These are phyloP conservation scores for Curvularia sp. DNA, from an alignment of 2,329 filamentous ascomycete species.

Conservation along the genomic window DNA sequence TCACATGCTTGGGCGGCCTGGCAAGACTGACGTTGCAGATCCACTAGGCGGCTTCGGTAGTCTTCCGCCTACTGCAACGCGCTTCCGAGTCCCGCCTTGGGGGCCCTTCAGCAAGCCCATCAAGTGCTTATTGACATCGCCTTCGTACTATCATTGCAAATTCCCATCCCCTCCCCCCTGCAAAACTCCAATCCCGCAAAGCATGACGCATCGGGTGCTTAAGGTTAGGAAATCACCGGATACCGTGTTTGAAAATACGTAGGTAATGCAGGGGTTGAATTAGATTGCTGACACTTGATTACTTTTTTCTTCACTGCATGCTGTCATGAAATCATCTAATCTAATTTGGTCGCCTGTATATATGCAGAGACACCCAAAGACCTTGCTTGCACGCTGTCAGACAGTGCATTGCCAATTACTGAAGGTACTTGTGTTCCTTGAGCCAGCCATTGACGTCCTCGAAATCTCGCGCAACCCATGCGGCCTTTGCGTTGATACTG, in stretches of 20 bases:
- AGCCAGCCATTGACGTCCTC: slow-evolving; percentile 79
- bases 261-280: neutral
- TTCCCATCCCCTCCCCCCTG: neutral
- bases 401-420: slow-evolving; percentile 16
- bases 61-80: slow-evolving; percentile 3
- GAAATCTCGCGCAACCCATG: slow-evolving; percentile 79
- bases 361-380: neutral
- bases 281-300: neutral
- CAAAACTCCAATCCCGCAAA: neutral
- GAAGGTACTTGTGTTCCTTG: slow-evolving; percentile 69
- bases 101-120: neutral
- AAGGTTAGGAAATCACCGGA: neutral
- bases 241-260: neutral
- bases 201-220: neutral
- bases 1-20: slow-evolving; percentile 38
- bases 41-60: slow-evolving; percentile 25
- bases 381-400: neutral
- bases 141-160: neutral
- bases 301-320: neutral
- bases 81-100: slow-evolving; percentile 8
- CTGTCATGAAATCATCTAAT: neutral
- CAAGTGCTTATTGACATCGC: neutral
- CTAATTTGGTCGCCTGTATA: neutral
- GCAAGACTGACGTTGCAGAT: slow-evolving; percentile 43
- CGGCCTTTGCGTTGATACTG: slow-evolving; percentile 80